Percentiles rank a stretch among this genome's conserved stretches.
Conservation (phyloP, 345 rosid genomes). For the Rhodamnia rubescens region DNA sequence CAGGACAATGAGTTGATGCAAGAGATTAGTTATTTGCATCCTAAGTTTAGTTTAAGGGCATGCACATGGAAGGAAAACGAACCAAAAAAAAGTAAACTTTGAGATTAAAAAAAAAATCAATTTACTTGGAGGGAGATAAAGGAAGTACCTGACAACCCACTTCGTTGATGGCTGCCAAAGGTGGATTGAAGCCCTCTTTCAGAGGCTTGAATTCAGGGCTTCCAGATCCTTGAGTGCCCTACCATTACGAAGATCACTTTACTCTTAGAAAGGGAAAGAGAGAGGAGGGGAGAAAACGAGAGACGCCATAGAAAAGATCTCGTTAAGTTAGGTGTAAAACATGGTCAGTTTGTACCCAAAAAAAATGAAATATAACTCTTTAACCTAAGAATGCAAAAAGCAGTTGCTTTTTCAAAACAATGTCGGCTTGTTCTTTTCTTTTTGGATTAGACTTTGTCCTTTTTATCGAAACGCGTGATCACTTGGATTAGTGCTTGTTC, state of each 20-base stretch:
- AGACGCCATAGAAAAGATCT: not conserved
- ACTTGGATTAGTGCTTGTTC: not conserved
- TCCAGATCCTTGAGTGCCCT: not conserved
- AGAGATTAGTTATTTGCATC: not conserved
- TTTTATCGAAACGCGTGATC: not conserved
- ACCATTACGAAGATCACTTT: not conserved
- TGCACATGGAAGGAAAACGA: not conserved
- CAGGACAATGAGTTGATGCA: not conserved
- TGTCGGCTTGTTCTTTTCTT: no score
- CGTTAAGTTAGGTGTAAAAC: not conserved
- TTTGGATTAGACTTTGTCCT: no score
- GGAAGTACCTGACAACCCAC: conserved; percentile 4
- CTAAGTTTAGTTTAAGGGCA: not conserved
- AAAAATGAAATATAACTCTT: not conserved
- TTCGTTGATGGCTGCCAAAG: conserved; percentile 1
- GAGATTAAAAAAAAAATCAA: not conserved
- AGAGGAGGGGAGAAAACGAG: not conserved
- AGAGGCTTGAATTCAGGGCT: not conserved
- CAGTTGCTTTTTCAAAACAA: no score
- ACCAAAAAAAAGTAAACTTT: not conserved
- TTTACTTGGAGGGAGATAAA: not conserved
- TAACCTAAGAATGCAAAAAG: not conserved
- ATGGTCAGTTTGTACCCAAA: not conserved
- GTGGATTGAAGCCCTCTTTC: not conserved
- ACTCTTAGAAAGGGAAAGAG: not conserved